Base-by-base conservation (phyloP, 2,329 filamentous ascomycete species). In the Penicillium sp. region DNA sequence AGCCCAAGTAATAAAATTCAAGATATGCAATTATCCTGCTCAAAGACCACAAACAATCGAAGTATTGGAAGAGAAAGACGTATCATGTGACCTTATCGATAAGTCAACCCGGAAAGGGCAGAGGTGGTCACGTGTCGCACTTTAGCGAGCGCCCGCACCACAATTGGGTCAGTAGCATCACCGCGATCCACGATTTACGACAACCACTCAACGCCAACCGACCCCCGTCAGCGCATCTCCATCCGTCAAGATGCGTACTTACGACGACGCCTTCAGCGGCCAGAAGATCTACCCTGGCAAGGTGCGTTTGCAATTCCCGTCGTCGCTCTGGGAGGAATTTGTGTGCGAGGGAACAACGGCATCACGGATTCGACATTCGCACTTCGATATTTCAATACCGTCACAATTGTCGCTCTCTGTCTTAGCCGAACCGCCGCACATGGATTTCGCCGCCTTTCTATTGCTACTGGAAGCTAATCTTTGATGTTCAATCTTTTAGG, bases 241-340 rank as follows among this genome's bases (percentile, higher is more conserved):
- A 68, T 69, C 72, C 73, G 73, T 73, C 77, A 82, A 77, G 71
- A 84, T 84, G 81, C 79, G 81, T 78, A 84, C 81, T 75, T 87
- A 85, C 83, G 83, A 87, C 77, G 83, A 87, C 71, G 79, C 81
- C 68, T 87, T 87, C 81, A 83, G 80, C 75, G 83, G 82, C 69
- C 77, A 82, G 76, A 86, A 84, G 78, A 86, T 87, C 77, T 87
- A 86, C 79, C 83, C 83, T 69, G 83, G 83, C 75, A 86, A 86
- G 83, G 83, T 86, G 78, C 72, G 79, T 72, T 60, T 52, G 51
- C 57, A 53, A 55, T 48, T 49, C 53, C 51, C 55, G 52, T 55
- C 49, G 53, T 54, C 49, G 47, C 32, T 43, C 53, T 42, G 45
- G 45, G 49, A 54, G 57, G 45, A 53, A 53, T 47, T 45, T 53